Evolutionary conservation across 148 eudicot species (phyloP).

Genomic region (Silene uniflora): DNA sequence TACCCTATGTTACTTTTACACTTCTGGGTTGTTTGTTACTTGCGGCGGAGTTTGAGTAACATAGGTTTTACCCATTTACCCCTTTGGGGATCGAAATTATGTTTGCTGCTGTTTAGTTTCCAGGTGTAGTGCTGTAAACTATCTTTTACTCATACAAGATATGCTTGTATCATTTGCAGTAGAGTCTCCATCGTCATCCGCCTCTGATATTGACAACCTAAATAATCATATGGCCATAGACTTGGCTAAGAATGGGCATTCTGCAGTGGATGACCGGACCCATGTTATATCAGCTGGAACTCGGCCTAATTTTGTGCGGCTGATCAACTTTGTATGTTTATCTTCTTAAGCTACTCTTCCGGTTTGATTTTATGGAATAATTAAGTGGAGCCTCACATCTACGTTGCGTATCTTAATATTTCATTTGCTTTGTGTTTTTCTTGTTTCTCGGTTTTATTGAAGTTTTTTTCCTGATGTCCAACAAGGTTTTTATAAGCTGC

Average conservation of each 20-base stretch:
- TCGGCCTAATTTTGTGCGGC: constrained; percentile 33
- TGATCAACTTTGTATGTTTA: constrained; percentile 39
- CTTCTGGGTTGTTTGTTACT: no score
- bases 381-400: background rate
- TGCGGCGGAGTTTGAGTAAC: no score
- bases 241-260: constrained; percentile 23
- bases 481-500: no score
- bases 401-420: background rate
- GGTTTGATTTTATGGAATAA: background rate
- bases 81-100: no score
- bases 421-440: background rate
- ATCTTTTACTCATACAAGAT: no score
- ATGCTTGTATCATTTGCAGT: constrained; percentile 18
- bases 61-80: no score
- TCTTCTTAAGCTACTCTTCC: background rate
- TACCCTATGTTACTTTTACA: no score
- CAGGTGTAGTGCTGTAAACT: no score
- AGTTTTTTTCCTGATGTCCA: no score
- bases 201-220: constrained; percentile 49
- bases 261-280: constrained; percentile 29
- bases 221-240: constrained; percentile 32
- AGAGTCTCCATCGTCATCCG: constrained; percentile 52
- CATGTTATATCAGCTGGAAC: constrained; percentile 37
- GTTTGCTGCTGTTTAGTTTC: no score
- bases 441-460: no score